These are phyloP conservation scores for Daldinia eschscholtzii DNA, from an alignment of 2,329 filamentous ascomycete genomes.

Conservation along the genomic window DNA sequence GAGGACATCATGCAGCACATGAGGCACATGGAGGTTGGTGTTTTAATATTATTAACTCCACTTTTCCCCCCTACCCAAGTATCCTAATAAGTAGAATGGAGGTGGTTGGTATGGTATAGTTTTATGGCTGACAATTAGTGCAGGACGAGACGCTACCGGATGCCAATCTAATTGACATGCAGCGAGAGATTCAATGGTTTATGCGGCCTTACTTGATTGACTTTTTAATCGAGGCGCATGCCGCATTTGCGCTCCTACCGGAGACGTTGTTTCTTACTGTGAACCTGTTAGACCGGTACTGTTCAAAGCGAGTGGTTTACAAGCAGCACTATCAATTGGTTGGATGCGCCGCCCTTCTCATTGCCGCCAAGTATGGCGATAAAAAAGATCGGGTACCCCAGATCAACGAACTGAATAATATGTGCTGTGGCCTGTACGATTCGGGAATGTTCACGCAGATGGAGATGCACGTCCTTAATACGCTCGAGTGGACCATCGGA, in stretches of 20 bases:
- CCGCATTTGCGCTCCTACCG: slow-evolving; percentile 91
- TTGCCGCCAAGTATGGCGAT: slow-evolving; percentile 98
- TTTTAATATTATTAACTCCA: slow-evolving; percentile 28
- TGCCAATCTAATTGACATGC: slow-evolving; percentile 97
- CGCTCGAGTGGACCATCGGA: slow-evolving; percentile 94
- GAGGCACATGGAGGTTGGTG: slow-evolving; percentile 88
- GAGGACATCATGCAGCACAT: slow-evolving; percentile 96
- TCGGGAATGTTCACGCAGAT: slow-evolving; percentile 99
- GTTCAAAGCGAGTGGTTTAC: slow-evolving; percentile 96
- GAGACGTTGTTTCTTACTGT: slow-evolving; percentile 96
- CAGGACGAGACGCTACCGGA: slow-evolving; percentile 89
- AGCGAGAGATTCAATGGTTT: slow-evolving; percentile 99
- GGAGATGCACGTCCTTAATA: slow-evolving; percentile 99
- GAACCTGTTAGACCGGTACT: slow-evolving; percentile 97
- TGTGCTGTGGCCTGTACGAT: slow-evolving; percentile 99
- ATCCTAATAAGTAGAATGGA: not conserved
- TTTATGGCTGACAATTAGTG: slow-evolving; percentile 32
- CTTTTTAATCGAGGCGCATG: slow-evolving; percentile 97
- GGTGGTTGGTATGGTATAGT: not conserved
- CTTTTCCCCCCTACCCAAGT: not conserved
- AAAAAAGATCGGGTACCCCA: slow-evolving; percentile 99
- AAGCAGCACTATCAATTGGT: slow-evolving; percentile 99
- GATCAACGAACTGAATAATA: slow-evolving; percentile 95
- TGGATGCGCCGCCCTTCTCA: slow-evolving; percentile 93
- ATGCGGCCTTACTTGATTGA: slow-evolving; percentile 99